phyloP scores from a whole-genome alignment of 2,329 filamentous ascomycete species.

The Scedosporium aurantiacum region DNA sequence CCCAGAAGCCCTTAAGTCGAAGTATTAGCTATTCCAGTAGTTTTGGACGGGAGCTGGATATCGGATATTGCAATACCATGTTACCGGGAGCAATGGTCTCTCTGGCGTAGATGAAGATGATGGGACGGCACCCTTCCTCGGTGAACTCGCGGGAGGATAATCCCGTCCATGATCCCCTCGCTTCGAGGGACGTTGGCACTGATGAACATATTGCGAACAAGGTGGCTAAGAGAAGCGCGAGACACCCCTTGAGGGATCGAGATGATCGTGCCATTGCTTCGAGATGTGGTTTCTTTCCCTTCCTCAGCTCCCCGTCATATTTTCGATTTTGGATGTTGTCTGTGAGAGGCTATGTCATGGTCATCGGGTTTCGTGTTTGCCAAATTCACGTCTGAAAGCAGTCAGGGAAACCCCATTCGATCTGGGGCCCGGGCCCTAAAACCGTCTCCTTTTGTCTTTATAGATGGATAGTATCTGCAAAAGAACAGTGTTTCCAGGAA shows the following conservation, averaged over 20 bases:
- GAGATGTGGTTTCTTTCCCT: too few relatives aligned
- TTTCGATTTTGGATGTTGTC: too few relatives aligned
- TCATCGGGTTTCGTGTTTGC: too few relatives aligned
- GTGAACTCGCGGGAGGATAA: conserved; percentile 1
- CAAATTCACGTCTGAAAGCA: too few relatives aligned
- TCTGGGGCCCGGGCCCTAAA: too few relatives aligned
- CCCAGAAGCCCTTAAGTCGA: conserved; percentile 7
- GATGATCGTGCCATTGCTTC: neutral
- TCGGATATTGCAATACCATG: neutral
- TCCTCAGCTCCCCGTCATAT: too few relatives aligned
- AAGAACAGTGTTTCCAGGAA: neutral
- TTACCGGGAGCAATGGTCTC: conserved; percentile 7
- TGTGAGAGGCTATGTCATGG: too few relatives aligned
- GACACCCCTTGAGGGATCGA: neutral
- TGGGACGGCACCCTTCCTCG: conserved; percentile 1
- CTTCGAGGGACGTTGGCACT: neutral
- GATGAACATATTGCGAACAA: neutral
- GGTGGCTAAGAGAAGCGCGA: neutral
- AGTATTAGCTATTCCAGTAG: neutral
- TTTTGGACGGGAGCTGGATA: neutral
- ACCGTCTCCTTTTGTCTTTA: too few relatives aligned
- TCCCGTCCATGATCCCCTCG: conserved; percentile 2
- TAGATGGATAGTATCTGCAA: neutral
- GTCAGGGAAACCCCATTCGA: too few relatives aligned
- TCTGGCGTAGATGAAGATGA: conserved; percentile 7